Conservation (phyloP, 2,329 filamentous ascomycete species). For the Aspergillus fijiensis region DNA sequence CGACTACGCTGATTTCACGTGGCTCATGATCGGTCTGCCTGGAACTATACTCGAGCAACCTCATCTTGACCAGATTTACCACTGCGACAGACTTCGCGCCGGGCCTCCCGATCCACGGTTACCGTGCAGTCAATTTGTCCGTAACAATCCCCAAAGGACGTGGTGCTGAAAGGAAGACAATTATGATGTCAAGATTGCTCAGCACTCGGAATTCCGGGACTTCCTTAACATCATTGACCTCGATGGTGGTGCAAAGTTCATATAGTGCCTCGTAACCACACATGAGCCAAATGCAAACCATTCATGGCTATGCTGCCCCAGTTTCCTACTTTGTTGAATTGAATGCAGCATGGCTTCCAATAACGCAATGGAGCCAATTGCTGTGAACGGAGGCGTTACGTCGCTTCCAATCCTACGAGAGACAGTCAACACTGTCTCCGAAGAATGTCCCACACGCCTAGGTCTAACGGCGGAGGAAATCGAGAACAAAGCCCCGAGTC, state of each 20-base stretch:
- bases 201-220: background rate
- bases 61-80: background rate
- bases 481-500: constrained; percentile 28
- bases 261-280: constrained; percentile 6
- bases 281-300: background rate
- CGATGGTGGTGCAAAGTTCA: constrained; percentile 2
- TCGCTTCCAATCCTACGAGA: constrained; percentile 31
- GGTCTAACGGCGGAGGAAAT: constrained; percentile 28
- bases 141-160: constrained; percentile 8
- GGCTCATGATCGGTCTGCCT: background rate
- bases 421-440: constrained; percentile 28
- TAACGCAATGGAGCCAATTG: constrained; percentile 7
- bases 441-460: constrained; percentile 33
- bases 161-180: background rate
- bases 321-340: background rate
- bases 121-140: background rate
- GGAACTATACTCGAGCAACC: background rate
- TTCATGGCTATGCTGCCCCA: background rate
- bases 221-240: constrained; percentile 4
- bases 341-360: constrained; percentile 19
- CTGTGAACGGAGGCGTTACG: constrained; percentile 18
- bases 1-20: constrained; percentile 15
- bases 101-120: constrained; percentile 11
- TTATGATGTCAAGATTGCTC: constrained; percentile 22
- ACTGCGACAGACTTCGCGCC: background rate